Conservation (phyloP, 2,329 filamentous ascomycete species). For the Rachicladosporium sp. region DNA sequence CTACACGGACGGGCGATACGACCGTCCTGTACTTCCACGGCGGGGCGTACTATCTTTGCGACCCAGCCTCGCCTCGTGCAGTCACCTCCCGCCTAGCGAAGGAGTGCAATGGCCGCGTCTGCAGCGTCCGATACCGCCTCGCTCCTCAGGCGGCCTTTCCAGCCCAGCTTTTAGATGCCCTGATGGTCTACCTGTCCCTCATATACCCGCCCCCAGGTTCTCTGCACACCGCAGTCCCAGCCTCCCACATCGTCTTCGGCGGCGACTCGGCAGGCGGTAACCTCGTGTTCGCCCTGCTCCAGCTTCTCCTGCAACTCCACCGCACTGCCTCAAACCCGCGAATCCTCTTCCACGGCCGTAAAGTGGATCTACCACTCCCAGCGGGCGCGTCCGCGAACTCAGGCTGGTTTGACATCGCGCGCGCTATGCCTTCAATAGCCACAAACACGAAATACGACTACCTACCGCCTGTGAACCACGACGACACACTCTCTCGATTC, state of each 20-base stretch:
- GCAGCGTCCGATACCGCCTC: constrained; percentile 62
- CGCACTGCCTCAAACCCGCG: constrained; percentile 32
- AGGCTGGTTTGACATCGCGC: constrained; percentile 61
- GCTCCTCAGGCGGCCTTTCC: constrained; percentile 67
- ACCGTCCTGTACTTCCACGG: constrained; percentile 67
- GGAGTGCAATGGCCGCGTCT: constrained; percentile 53
- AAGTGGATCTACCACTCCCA: constrained; percentile 51
- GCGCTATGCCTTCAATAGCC: constrained; percentile 46
- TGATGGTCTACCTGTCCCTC: constrained; percentile 60
- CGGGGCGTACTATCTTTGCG: constrained; percentile 61
- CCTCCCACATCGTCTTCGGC: constrained; percentile 55
- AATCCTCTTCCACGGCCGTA: constrained; percentile 49
- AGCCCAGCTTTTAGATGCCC: constrained; percentile 57
- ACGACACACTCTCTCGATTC: constrained; percentile 21
- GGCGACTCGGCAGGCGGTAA: constrained; percentile 71
- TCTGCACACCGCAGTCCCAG: constrained; percentile 51
- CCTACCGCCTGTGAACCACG: constrained; percentile 36
- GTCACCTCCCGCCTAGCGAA: constrained; percentile 51
- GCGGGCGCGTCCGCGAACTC: constrained; percentile 51
- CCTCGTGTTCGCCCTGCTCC: constrained; percentile 53
- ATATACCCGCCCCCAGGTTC: constrained; percentile 59
- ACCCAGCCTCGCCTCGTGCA: constrained; percentile 54
- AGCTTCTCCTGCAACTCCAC: constrained; percentile 54
- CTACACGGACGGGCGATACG: constrained; percentile 37
- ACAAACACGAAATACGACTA: constrained; percentile 49